Evolutionary conservation across 2,329 filamentous ascomycete genomes (phyloP).

Genomic region (Hymenoscyphus infarciens): DNA sequence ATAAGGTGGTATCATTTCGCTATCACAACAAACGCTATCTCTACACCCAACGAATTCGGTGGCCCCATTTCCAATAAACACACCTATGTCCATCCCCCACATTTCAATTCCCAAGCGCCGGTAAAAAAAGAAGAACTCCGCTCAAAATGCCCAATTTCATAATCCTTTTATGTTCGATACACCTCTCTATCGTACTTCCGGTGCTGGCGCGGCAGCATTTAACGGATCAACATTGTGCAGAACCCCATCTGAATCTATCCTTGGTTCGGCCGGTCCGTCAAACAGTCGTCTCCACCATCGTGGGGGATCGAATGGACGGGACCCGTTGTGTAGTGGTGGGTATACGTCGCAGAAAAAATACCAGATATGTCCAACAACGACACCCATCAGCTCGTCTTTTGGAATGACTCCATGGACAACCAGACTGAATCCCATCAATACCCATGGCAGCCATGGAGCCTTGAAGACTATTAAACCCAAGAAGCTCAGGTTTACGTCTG

Average conservation of each 20-base stretch:
- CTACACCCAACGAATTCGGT: background rate
- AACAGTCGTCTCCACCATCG: conserved; percentile 86
- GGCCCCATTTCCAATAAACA: conserved; percentile 5
- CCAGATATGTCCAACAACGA: conserved; percentile 92
- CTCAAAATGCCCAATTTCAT: conserved; percentile 9
- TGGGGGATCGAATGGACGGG: conserved; percentile 83
- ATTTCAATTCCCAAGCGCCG: conserved; percentile 1
- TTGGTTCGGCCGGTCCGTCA: conserved; percentile 53
- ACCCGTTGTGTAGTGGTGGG: conserved; percentile 81
- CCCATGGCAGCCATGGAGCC: conserved; percentile 93
- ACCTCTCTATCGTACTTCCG: conserved; percentile 36
- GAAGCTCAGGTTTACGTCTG: conserved; percentile 84
- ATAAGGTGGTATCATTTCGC: conserved; percentile 25
- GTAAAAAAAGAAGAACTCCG: conserved; percentile 13
- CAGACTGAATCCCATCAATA: conserved; percentile 87
- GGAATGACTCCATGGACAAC: conserved; percentile 87
- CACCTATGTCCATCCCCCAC: background rate
- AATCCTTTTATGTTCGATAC: background rate
- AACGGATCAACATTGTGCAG: conserved; percentile 60
- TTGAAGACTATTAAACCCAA: conserved; percentile 86
- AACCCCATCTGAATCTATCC: conserved; percentile 48
- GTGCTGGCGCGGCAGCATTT: conserved; percentile 46
- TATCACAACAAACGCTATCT: background rate
- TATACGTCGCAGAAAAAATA: conserved; percentile 99
- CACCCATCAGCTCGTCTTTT: conserved; percentile 94